A percentile compares a stretch with the other conserved stretches of the same genome.
Evolutionary conservation across 2,329 filamentous ascomycete genomes (phyloP).

Genomic region (Peltaster fructicola): DNA sequence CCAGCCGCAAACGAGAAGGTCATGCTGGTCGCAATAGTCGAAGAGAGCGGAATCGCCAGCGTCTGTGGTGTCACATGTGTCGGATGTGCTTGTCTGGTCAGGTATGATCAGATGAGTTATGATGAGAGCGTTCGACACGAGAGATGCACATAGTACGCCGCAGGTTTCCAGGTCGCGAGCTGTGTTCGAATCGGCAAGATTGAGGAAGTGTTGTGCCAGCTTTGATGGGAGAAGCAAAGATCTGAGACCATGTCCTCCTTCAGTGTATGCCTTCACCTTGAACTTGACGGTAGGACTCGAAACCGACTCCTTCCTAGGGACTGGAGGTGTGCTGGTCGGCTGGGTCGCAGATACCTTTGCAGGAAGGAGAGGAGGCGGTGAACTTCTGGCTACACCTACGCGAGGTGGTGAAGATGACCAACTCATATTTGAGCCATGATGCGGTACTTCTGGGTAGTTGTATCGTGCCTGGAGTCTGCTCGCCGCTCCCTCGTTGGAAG

Average conservation of each 20-base stretch:
- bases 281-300: too few relatives aligned
- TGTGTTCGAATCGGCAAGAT: slow-evolving; percentile 61
- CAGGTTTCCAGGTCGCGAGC: slow-evolving; percentile 75
- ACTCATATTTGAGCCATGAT: too few relatives aligned
- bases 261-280: slow-evolving; percentile 69
- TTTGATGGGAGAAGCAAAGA: slow-evolving; percentile 70
- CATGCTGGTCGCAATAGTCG: slow-evolving; percentile 72
- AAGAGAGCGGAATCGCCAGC: slow-evolving; percentile 54
- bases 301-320: too few relatives aligned
- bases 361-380: too few relatives aligned
- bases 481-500: too few relatives aligned
- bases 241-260: slow-evolving; percentile 72
- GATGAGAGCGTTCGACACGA: slow-evolving; percentile 86
- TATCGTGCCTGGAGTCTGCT: too few relatives aligned
- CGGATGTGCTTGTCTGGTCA: slow-evolving; percentile 72
- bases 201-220: slow-evolving; percentile 57
- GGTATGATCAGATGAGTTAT: slow-evolving; percentile 78
- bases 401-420: too few relatives aligned
- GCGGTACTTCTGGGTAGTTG: too few relatives aligned
- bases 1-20: slow-evolving; percentile 80
- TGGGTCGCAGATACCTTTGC: too few relatives aligned
- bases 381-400: too few relatives aligned
- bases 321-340: slow-evolving; percentile 3
- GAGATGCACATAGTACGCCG: slow-evolving; percentile 78
- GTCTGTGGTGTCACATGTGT: slow-evolving; percentile 90